These are phyloP conservation scores for Xylaria polymorpha DNA, from an alignment of 2,329 filamentous ascomycete species.

Conservation along the genomic window DNA sequence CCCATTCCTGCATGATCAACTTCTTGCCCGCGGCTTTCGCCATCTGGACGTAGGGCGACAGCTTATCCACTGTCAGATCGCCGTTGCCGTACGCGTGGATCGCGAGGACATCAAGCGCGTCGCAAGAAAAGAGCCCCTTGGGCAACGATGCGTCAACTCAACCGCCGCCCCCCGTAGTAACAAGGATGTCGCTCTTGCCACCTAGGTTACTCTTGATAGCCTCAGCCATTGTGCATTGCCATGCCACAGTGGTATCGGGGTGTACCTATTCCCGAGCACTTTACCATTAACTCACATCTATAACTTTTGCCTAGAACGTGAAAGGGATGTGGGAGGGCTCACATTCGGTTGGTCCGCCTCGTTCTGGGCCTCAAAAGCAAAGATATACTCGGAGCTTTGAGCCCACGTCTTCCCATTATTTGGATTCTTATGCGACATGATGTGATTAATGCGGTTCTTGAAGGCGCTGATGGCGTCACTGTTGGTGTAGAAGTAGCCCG, in stretches of 20 bases:
- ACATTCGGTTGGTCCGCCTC: conserved; percentile 21
- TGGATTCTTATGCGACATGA: conserved; percentile 17
- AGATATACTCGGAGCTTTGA: conserved; percentile 18
- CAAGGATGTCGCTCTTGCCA: conserved; percentile 8
- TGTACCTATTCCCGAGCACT: not conserved
- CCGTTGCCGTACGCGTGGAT: conserved; percentile 19
- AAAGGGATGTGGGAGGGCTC: not conserved
- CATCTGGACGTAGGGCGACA: conserved; percentile 3
- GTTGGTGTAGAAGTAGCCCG: conserved; percentile 19
- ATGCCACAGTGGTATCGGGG: conserved; percentile 1
- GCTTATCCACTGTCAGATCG: conserved; percentile 14
- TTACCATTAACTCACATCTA: not conserved
- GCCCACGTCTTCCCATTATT: conserved; percentile 18
- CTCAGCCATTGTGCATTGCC: conserved; percentile 18
- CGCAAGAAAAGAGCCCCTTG: conserved; percentile 6
- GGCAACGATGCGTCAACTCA: conserved; percentile 19
- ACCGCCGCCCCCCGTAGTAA: conserved; percentile 5
- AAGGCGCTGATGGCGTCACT: conserved; percentile 22
- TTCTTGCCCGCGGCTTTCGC: conserved; percentile 11
- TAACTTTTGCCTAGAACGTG: not conserved
- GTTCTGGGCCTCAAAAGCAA: conserved; percentile 20
- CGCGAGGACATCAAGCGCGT: conserved; percentile 11
- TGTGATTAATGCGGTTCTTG: conserved; percentile 16
- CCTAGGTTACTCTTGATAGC: conserved; percentile 5
- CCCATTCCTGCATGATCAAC: conserved; percentile 20